phyloP scores from a whole-genome alignment of 345 rosid species.

The Aquilaria sinensis region DNA sequence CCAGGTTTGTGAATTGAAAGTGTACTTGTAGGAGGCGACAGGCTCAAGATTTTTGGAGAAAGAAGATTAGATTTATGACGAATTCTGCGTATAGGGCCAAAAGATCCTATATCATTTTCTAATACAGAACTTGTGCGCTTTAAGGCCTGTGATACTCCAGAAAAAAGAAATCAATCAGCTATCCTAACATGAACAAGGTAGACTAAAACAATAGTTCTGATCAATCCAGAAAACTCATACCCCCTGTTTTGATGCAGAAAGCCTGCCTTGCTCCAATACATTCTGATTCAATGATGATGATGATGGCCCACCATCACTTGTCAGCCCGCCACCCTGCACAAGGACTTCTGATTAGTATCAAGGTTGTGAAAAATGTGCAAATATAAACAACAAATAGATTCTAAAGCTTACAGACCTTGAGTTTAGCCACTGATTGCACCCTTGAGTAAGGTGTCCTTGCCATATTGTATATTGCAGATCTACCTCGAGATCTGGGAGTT shows the following conservation, averaged over 20 bases:
- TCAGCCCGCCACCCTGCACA: slow-evolving; percentile 32
- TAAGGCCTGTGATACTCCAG: slow-evolving; percentile 37
- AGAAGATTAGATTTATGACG: slow-evolving; percentile 76
- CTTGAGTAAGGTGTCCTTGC: slow-evolving; percentile 84
- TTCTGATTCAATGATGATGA: slow-evolving; percentile 38
- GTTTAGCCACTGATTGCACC: slow-evolving; percentile 33
- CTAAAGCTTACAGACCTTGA: slow-evolving; percentile 43
- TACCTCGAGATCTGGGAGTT: slow-evolving; percentile 76
- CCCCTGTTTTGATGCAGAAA: slow-evolving; percentile 58
- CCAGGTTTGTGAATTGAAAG: slow-evolving; percentile 23
- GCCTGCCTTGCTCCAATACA: slow-evolving; percentile 35
- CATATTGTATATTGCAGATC: slow-evolving; percentile 91
- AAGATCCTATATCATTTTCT: slow-evolving; percentile 68
- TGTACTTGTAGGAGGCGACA: slow-evolving; percentile 32
- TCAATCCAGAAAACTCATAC: slow-evolving; percentile 17
- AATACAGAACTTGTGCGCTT: slow-evolving; percentile 76
- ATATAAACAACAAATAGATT: slow-evolving; percentile 1
- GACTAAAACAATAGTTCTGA: neutral
- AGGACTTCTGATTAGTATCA: slow-evolving; percentile 7
- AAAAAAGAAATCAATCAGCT: slow-evolving; percentile 11
- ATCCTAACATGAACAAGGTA: neutral
- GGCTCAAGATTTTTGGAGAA: slow-evolving; percentile 33
- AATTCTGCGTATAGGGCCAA: slow-evolving; percentile 84
- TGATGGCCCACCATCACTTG: slow-evolving; percentile 29
- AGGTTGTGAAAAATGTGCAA: slow-evolving; percentile 3